Evolutionary conservation across 2,329 filamentous ascomycete species (phyloP).

Genomic region (Penicillium hesseltinei): DNA sequence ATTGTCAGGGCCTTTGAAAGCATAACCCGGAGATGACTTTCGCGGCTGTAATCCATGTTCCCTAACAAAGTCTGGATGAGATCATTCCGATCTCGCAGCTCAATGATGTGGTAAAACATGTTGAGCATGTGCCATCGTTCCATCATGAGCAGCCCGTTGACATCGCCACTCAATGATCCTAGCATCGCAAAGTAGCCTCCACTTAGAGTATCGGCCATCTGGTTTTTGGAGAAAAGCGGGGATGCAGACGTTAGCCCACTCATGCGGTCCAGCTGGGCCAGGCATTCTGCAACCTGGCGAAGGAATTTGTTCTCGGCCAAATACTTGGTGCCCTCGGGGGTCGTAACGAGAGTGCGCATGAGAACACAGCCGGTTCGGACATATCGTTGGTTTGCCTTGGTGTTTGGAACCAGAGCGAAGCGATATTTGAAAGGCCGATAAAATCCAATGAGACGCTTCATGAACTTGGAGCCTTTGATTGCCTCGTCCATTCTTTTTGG

Average conservation of each 20-base stretch:
- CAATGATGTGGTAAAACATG: constrained; percentile 98
- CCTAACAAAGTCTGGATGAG: constrained; percentile 83
- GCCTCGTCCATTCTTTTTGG: constrained; percentile 92
- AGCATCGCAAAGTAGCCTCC: constrained; percentile 93
- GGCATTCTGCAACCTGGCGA: constrained; percentile 89
- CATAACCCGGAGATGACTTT: constrained; percentile 86
- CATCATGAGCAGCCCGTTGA: constrained; percentile 80
- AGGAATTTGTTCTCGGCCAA: constrained; percentile 89
- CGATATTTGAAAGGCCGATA: constrained; percentile 96
- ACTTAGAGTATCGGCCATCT: constrained; percentile 81
- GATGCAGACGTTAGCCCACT: constrained; percentile 66
- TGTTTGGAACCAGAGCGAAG: constrained; percentile 86
- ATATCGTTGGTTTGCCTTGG: constrained; percentile 90
- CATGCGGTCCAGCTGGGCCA: constrained; percentile 91
- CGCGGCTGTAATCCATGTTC: constrained; percentile 87
- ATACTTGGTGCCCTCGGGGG: constrained; percentile 78
- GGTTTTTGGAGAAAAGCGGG: constrained; percentile 83
- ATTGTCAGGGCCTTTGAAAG: constrained; percentile 91
- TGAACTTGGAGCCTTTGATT: constrained; percentile 90
- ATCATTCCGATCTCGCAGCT: constrained; percentile 85
- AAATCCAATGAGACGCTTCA: constrained; percentile 91
- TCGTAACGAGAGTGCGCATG: constrained; percentile 82
- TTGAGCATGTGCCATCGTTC: constrained; percentile 98
- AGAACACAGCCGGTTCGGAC: constrained; percentile 85
- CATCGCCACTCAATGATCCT: constrained; percentile 78